Evolutionary conservation across 2,329 filamentous ascomycete genomes (phyloP), one percentile per base, ranked within the genome.

Genomic region (Cladophialophora psammophila): DNA sequence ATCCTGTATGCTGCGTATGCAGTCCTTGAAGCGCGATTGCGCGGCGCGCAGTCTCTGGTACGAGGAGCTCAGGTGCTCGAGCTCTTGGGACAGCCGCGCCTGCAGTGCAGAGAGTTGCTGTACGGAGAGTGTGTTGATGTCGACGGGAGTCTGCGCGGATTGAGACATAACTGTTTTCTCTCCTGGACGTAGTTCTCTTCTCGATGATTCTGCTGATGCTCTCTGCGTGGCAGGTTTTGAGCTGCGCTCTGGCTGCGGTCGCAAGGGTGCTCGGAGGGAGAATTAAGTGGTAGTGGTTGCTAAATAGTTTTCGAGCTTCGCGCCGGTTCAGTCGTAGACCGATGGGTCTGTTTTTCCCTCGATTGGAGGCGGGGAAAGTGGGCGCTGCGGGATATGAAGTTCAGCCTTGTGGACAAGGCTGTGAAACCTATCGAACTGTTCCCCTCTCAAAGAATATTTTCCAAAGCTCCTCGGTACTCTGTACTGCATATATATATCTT

Each of bases 11-110:
- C 91, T 93, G 59, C 87, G 86, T 40, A 97, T 86, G 75, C 95
- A 99, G 76, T 98, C 94, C 64, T 88, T 87, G 83, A 99, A 99
- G 78, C 96, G 97, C 62, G 88, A 86, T 78, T 98, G 95, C 2
- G 95, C 95, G 60, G 90, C 90, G 71, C 94, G 92, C 1, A 99
- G 88, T 78, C 96, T 95, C 59, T 91, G 86, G 82, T 96, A 97
- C 9, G 95, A 98, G 65, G 84, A 87, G 1, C 93, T 96, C 72
- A 99, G 88, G 82, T 98, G 94, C 78, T 97, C 93, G 72, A 99
- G 90, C 81, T 99, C 95, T 75, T 95, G 90, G 79, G 97, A 94
- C 72, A 99, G 90, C 79, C 97, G 94, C 79, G 95, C 93, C 85
- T 99, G 97, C 73, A 99, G 90, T 74, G 93, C 89, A 73, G 88